Percentiles rank a stretch among this genome's conserved stretches.
Evolutionary conservation across 2,329 filamentous ascomycete genomes (phyloP).

Genomic region (Stenocarpella maydis): DNA sequence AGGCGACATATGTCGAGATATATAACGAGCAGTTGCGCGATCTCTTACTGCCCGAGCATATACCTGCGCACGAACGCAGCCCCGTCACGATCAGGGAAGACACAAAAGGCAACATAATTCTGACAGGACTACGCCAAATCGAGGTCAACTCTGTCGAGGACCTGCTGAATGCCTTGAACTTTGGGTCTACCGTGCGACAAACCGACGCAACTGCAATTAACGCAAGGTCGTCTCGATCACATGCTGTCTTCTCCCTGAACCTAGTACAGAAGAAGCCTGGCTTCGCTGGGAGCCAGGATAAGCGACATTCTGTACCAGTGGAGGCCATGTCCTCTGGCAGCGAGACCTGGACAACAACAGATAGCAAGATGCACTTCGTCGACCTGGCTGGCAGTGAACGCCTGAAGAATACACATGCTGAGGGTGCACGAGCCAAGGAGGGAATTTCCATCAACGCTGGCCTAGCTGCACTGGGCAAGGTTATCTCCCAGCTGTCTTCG

Average conservation of each 20-base stretch:
- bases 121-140: slow-evolving; percentile 88
- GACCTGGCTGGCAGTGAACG: slow-evolving; percentile 97
- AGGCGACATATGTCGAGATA: slow-evolving; percentile 95
- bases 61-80: slow-evolving; percentile 73
- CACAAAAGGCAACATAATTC: slow-evolving; percentile 89
- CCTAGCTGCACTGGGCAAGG: slow-evolving; percentile 92
- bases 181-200: slow-evolving; percentile 92
- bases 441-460: slow-evolving; percentile 99
- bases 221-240: slow-evolving; percentile 95
- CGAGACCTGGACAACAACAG: slow-evolving; percentile 79
- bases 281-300: slow-evolving; percentile 68
- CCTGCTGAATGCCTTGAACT: slow-evolving; percentile 85
- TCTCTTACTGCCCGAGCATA: slow-evolving; percentile 80
- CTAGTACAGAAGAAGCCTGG: slow-evolving; percentile 83
- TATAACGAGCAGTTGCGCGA: slow-evolving; percentile 97
- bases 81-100: slow-evolving; percentile 94
- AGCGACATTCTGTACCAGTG: slow-evolving; percentile 85
- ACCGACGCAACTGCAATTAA: slow-evolving; percentile 98
- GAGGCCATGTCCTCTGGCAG: slow-evolving; percentile 79
- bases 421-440: slow-evolving; percentile 92
- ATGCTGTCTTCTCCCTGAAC: slow-evolving; percentile 96
- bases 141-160: slow-evolving; percentile 93
- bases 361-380: slow-evolving; percentile 99
- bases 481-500: slow-evolving; percentile 96
- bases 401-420: slow-evolving; percentile 95